Evolutionary conservation across 768 basidiomycete species (phyloP), one percentile per base, ranked within the genome.

Genomic region (Porphyrellus cyaneotinctus): DNA sequence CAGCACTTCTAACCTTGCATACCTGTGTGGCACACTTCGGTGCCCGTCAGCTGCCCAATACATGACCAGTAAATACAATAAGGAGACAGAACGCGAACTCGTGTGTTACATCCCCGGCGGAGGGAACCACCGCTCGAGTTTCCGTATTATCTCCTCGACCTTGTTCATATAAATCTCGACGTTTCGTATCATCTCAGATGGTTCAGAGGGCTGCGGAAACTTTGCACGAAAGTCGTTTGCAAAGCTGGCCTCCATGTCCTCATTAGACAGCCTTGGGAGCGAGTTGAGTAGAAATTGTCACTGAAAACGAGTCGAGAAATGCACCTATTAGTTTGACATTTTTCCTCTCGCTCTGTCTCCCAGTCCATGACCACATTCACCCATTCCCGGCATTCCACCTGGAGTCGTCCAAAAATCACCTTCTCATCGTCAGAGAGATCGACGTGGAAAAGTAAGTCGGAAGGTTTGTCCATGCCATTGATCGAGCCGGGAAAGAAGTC

Each of bases 401-500:
- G 61, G 15, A 66, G 39, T 20, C 26, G 52, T 41, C 20, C 44
- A 41, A 69, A 53, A 33, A 44, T 49, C n/a, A 13, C 42, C 36
- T 53, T 64, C 35, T 69, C 69, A 4, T 55, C 54, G 4, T 62
- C 56, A 10, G 57, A 60, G 12, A 69, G 58, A 47, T 56, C 58
- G 1, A 39, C 17, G 13, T 70, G 68, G 23, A 70, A 65, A 18
- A 57, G 48, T 22, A 63, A 18, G 17, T 51, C 49, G 4, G 69
- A 69, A 2, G 62, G 58, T 30, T 22, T 23, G 9, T 56, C 20
- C 2, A 26, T 1, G 18, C 49, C 58, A 9, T 49, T 31, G 2
- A 70, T 28, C n/a, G 54, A 67, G 8, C 63, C 64, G 9, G 67
- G 69, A 33, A 69, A 70, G 41, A 65, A 61, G 46, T 69, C 58